Base-by-base conservation (phyloP, 202 grass and related monocot genomes). In the Zoysia matrella region DNA sequence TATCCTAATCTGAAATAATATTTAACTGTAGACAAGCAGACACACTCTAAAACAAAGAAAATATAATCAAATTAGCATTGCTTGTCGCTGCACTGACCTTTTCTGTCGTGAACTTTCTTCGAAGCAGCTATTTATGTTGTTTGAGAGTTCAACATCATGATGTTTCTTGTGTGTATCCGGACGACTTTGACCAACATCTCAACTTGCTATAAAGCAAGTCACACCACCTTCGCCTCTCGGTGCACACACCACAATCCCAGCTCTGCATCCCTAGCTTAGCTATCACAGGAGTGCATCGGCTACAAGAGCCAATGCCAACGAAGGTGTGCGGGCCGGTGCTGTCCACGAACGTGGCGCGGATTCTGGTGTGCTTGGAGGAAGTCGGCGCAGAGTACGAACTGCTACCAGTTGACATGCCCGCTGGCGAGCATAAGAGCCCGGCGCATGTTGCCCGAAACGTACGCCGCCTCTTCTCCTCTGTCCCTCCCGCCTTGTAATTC, bases 361-460 rank as follows among this genome's bases (percentile, higher is more conserved):
- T 81, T 42, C 68, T 86, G 4, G 22, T 81, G 10, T 67, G 75
- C 69, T 60, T 86, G 60, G 84, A 86, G 60, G 76, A 86, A 52
- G 69, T 75, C 6, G 69, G 69, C 36, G 69, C 69, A 6, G 60
- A 86, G n/a, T 86, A 86, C 13, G 84, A 86, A 42, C 2, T 86
- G 1, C 76, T 74, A 18, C 84, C 75, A 22, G 47, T 86, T 7
- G 48, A 86, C 60, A 51, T 81, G 47, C 2, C 69, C 41, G 18
- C 39, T 47, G 48, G 76, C 40, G 82, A 89, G 82, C 82, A 76
- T 63, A 89, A 81, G 67, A 57, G 76, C 44, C 71, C 16, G 16
- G 13, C 55, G 1, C 87, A 89, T 85, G 36, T 81, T 45, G 53
- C 82, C 14, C 55, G 82, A 50, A 85, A 89, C 62, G 82, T 85